Evolutionary conservation across 2,329 filamentous ascomycete species (phyloP).

Genomic region (Fusarium sublunatum): DNA sequence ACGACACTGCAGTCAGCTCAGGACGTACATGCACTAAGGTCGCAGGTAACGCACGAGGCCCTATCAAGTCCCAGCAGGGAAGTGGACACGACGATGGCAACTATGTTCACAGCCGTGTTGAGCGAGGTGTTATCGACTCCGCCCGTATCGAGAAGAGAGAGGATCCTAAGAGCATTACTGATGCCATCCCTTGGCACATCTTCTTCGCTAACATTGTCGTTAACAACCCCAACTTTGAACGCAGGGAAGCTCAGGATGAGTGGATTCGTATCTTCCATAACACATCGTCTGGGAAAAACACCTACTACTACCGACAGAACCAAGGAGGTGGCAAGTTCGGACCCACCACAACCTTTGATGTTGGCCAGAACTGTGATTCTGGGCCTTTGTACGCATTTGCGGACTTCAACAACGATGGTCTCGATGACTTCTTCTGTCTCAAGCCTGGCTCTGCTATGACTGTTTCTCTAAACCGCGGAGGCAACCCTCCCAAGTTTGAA

Average conservation of each 20-base stretch:
- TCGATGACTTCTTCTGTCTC: slow-evolving; percentile 7
- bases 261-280: slow-evolving; percentile 3
- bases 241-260: background rate
- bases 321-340: background rate
- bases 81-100: background rate
- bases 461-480: background rate
- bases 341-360: background rate
- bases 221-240: background rate
- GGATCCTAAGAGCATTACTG: background rate
- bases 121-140: background rate
- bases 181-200: slow-evolving; percentile 4
- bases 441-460: background rate
- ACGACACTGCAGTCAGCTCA: background rate
- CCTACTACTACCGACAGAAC: slow-evolving; percentile 1
- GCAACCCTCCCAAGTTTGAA: background rate
- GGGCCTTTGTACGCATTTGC: background rate
- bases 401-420: slow-evolving; percentile 1
- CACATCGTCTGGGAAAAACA: background rate
- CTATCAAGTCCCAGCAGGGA: background rate
- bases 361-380: slow-evolving; percentile 2
- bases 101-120: background rate
- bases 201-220: slow-evolving; percentile 3
- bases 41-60: background rate
- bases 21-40: background rate
- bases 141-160: background rate